Percentiles rank a stretch among this genome's conserved stretches.
Conservation (phyloP, 306 rosid species). For the Dalbergia oliveri region DNA sequence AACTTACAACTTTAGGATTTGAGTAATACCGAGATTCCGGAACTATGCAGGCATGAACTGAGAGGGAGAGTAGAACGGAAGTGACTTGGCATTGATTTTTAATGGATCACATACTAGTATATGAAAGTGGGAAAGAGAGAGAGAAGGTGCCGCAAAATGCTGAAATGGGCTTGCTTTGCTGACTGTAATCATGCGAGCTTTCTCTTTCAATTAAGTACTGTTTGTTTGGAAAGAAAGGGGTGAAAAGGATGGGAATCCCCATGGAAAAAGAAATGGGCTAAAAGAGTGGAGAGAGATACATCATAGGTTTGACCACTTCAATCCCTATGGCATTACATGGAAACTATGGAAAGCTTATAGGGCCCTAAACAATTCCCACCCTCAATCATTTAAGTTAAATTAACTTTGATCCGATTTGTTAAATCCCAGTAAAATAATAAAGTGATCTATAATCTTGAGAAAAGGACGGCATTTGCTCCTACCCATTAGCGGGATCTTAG, state of each 20-base stretch:
- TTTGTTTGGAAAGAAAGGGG: conserved; percentile 56
- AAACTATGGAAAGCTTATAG: conserved; percentile 42
- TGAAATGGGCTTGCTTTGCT: conserved; percentile 64
- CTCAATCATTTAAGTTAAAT: conserved; percentile 30
- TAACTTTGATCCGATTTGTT: conserved; percentile 41
- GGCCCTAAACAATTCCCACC: conserved; percentile 57
- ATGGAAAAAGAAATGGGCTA: conserved; percentile 52
- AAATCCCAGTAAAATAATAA: conserved; percentile 22
- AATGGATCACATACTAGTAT: conserved; percentile 7
- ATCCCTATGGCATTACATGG: conserved; percentile 47
- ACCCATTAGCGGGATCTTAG: conserved; percentile 27
- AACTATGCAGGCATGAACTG: neutral
- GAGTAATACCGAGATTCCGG: conserved; percentile 41
- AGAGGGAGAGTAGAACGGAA: conserved; percentile 15
- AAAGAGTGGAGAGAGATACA: conserved; percentile 51
- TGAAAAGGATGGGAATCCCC: conserved; percentile 75
- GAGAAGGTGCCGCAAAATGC: conserved; percentile 56
- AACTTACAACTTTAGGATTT: conserved; percentile 5
- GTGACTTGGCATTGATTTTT: conserved; percentile 30
- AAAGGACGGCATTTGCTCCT: conserved; percentile 48
- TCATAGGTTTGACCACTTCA: conserved; percentile 66
- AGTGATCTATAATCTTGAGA: conserved; percentile 40
- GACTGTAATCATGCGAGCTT: conserved; percentile 55
- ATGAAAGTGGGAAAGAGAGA: conserved; percentile 19
- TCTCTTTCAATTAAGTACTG: conserved; percentile 54